phyloP scores from a whole-genome alignment of 768 basidiomycete genomes.

The Hericium coralloides region DNA sequence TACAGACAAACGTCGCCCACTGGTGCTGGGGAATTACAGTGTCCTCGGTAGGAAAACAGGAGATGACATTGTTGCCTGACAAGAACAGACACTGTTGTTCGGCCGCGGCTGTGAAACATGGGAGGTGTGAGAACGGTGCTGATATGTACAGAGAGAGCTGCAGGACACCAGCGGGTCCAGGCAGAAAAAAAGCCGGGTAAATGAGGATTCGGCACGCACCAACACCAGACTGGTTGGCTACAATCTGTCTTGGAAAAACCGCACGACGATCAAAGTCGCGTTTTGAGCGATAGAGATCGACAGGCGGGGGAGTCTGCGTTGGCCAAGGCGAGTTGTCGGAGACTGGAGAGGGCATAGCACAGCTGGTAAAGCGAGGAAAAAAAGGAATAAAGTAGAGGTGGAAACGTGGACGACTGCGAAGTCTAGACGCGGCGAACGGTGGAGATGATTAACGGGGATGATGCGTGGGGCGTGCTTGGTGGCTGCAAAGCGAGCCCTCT shows the following conservation, averaged over 20 bases:
- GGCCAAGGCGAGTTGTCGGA: slow-evolving; percentile 37
- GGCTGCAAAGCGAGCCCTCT: slow-evolving; percentile 8
- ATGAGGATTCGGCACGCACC: slow-evolving; percentile 5
- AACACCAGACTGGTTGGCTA: slow-evolving; percentile 13
- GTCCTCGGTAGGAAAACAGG: slow-evolving; percentile 61
- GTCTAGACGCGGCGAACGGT: slow-evolving; percentile 10
- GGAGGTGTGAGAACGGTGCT: slow-evolving; percentile 3
- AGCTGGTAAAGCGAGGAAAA: slow-evolving; percentile 13
- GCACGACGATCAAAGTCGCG: slow-evolving; percentile 21
- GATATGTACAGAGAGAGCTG: not conserved
- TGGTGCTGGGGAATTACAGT: slow-evolving; percentile 61
- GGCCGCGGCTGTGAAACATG: slow-evolving; percentile 27
- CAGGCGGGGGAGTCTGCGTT: slow-evolving; percentile 25
- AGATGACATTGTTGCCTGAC: slow-evolving; percentile 64
- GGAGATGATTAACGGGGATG: slow-evolving; percentile 10
- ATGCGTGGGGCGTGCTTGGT: slow-evolving; percentile 7
- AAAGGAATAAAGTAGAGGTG: slow-evolving; percentile 12
- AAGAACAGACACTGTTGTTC: slow-evolving; percentile 38
- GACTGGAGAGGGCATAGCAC: slow-evolving; percentile 27
- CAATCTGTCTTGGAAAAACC: slow-evolving; percentile 5
- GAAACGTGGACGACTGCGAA: slow-evolving; percentile 16
- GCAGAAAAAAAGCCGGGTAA: not conserved
- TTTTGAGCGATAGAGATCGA: slow-evolving; percentile 22
- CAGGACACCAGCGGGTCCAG: not conserved
- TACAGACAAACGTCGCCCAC: slow-evolving; percentile 74